Conservation (phyloP, 2,329 filamentous ascomycete genomes). For the Colletotrichum nymphaeae region DNA sequence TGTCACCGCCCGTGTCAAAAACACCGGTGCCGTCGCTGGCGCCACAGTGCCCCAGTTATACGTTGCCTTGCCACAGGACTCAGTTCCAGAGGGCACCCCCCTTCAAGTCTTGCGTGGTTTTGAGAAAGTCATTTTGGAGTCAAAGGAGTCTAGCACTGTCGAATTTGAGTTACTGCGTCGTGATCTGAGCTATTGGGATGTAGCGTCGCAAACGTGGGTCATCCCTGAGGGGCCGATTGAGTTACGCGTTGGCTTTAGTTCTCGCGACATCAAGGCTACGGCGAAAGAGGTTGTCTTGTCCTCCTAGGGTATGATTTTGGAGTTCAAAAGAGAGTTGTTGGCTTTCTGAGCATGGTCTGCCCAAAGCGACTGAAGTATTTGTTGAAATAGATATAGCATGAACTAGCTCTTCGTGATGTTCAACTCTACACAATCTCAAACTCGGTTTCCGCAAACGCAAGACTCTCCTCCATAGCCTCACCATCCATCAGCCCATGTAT, state of each 20-base stretch:
- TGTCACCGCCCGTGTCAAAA: slow-evolving; percentile 71
- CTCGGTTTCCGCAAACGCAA: not conserved
- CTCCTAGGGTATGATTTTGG: not conserved
- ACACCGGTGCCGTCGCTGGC: slow-evolving; percentile 70
- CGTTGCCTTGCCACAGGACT: slow-evolving; percentile 50
- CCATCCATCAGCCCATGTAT: slow-evolving; percentile 12
- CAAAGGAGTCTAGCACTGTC: slow-evolving; percentile 59
- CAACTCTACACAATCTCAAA: not conserved
- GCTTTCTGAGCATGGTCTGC: not conserved
- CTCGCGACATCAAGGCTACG: slow-evolving; percentile 15
- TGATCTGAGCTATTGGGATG: slow-evolving; percentile 76
- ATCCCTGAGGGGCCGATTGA: slow-evolving; percentile 57
- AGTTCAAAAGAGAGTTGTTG: not conserved
- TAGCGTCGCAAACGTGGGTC: slow-evolving; percentile 68
- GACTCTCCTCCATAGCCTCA: not conserved
- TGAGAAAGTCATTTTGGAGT: slow-evolving; percentile 66
- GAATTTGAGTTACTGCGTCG: slow-evolving; percentile 67
- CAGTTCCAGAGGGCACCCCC: slow-evolving; percentile 50
- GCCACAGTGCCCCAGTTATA: slow-evolving; percentile 76
- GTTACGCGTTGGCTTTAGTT: slow-evolving; percentile 50
- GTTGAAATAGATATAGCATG: not conserved
- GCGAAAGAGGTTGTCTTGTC: slow-evolving; percentile 9
- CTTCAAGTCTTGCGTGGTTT: slow-evolving; percentile 72
- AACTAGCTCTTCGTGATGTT: not conserved
- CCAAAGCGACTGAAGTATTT: not conserved